Base-by-base conservation (phyloP, 2,329 filamentous ascomycete genomes). In the Sordariomycetes sp. region DNA sequence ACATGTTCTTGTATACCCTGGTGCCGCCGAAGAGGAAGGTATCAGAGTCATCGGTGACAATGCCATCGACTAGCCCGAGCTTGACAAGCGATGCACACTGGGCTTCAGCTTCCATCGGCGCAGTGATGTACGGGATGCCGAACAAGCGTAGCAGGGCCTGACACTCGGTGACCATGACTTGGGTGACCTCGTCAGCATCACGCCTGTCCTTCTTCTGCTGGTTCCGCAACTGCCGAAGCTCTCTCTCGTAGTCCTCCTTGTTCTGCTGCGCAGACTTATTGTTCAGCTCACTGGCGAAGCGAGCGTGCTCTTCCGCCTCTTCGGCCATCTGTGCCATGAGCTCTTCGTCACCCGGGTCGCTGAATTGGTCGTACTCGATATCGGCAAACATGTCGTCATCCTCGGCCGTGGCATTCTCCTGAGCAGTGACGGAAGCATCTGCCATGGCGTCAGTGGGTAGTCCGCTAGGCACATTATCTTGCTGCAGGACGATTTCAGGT, bases 1-100 rank as follows among this genome's bases (percentile, higher is more conserved):
- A 98, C 87, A 98, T 94, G 64, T 98, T 98, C 58, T 98, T 98
- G 69, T 98, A 98, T 16, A 98, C 83, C 14, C 90, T 73, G 0
- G 87, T 98, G 24, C 92, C 93, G 14, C 92, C 93, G 55, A 98
- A 98, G 1, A 98, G 72, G 50, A 98, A 98, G 1, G 82, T 93
- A 64, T 98, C 92, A 3, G 84, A 93, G 54, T 98, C 92, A 49
- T 98, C 92, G 0, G 93, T 98, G 20, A 98, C 88, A 41, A 98
- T 94, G 10, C 93, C 92, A 53, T 98, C 93, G 8, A 98, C 93
- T 0, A 96, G 75, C 0, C 86, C 86, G 1, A 96, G 66, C 1
- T 63, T 64, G 1, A 98, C 88, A 4, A 98, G 74, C 58, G 94
- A 85, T 1, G 92, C 92, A 50, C 92, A 98, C 55, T 98, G 92